Conservation (phyloP, 2,329 filamentous ascomycete species). For the Harringtonia lauricola region DNA sequence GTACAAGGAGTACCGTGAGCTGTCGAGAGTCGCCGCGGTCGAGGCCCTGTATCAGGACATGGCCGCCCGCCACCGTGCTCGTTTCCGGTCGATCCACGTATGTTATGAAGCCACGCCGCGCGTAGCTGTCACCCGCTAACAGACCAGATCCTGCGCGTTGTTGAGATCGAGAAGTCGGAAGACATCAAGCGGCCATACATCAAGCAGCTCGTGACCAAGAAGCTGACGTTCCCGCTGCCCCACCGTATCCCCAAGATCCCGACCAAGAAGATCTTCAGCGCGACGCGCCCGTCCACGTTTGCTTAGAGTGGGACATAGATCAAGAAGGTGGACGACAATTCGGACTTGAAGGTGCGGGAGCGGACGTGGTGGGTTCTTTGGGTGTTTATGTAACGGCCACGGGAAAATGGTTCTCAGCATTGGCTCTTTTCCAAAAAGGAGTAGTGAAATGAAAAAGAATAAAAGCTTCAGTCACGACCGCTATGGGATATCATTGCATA, state of each 20-base stretch:
- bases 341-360: not conserved
- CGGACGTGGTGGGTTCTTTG: slow-evolving; percentile 34
- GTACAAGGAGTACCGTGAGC: slow-evolving; percentile 99
- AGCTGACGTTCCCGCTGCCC: slow-evolving; percentile 96
- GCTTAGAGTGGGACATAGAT: slow-evolving; percentile 49
- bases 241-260: slow-evolving; percentile 80
- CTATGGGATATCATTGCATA: too few species aligned
- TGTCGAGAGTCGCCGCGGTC: slow-evolving; percentile 90
- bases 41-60: slow-evolving; percentile 99
- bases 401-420: slow-evolving; percentile 26
- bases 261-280: slow-evolving; percentile 85
- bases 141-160: slow-evolving; percentile 85
- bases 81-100: slow-evolving; percentile 98
- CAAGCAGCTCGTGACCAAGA: slow-evolving; percentile 93
- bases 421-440: slow-evolving; percentile 1
- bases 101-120: slow-evolving; percentile 24
- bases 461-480: not conserved
- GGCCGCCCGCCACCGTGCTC: slow-evolving; percentile 95
- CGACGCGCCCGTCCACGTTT: slow-evolving; percentile 92
- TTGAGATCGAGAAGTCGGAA: slow-evolving; percentile 89
- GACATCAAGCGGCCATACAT: slow-evolving; percentile 98
- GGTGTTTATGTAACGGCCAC: slow-evolving; percentile 50
- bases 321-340: not conserved
- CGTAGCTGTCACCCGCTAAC: slow-evolving; percentile 15
- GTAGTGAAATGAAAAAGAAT: slow-evolving; percentile 7